phyloP scores from a whole-genome alignment of 352 stramenopile genomes.

The Chrysophaeum taylorii region DNA sequence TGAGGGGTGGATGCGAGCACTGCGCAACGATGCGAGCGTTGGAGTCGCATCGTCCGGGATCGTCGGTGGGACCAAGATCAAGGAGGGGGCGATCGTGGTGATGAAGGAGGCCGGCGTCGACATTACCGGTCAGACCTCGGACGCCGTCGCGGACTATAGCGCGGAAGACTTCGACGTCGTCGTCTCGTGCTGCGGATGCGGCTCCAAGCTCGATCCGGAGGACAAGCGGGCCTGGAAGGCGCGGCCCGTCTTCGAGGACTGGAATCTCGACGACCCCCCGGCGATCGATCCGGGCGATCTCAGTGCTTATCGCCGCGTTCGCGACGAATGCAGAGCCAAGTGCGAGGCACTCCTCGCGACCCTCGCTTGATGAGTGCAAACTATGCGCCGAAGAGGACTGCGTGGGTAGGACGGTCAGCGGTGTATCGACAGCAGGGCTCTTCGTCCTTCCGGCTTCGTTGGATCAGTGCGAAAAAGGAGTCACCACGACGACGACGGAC shows the following conservation, averaged over 20 bases:
- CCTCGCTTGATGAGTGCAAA: too few species aligned
- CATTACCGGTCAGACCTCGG: neutral
- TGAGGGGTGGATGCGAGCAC: neutral
- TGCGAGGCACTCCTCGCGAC: neutral
- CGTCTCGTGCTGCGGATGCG: conserved; percentile 13
- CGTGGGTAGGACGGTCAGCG: too few species aligned
- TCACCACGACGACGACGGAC: too few species aligned
- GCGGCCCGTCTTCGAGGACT: neutral
- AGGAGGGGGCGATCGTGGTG: neutral
- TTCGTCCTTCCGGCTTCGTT: too few species aligned
- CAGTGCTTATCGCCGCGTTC: neutral
- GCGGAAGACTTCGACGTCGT: neutral
- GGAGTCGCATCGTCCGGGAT: neutral
- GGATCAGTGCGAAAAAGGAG: too few species aligned
- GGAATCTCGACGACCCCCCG: conserved; percentile 12
- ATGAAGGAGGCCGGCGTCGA: conserved; percentile 11
- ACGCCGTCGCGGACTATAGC: conserved; percentile 1
- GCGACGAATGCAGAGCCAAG: conserved; percentile 15
- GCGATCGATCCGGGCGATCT: conserved; percentile 11
- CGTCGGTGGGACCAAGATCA: conserved; percentile 7
- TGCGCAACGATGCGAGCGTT: neutral
- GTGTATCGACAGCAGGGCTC: too few species aligned
- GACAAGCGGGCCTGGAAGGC: conserved; percentile 2
- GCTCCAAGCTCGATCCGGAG: neutral
- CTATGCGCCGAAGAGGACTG: too few species aligned